phyloP scores from a whole-genome alignment of 192 early-diverging fungal genomes.

The Backusella liffmaniae region DNA sequence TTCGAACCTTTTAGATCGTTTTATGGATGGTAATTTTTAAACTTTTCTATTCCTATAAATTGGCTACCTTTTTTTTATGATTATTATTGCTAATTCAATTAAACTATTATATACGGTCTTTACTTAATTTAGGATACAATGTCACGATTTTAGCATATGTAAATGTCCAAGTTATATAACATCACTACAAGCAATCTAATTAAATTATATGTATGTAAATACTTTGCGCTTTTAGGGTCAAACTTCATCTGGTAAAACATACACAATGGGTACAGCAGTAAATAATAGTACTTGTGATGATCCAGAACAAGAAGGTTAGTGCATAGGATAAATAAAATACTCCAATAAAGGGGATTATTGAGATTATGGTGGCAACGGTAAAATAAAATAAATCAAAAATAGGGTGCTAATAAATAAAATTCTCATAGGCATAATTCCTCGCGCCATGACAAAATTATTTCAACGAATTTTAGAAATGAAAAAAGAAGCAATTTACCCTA shows the following conservation, averaged over 20 bases:
- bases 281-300: slow-evolving; percentile 12
- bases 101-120: not conserved
- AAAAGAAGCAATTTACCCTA: not conserved
- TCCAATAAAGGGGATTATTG: not conserved
- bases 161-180: slow-evolving; percentile 7
- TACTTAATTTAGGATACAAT: slow-evolving; percentile 75
- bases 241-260: slow-evolving; percentile 93
- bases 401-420: not conserved
- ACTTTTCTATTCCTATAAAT: not conserved
- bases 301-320: slow-evolving; percentile 34
- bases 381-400: not conserved
- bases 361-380: not conserved
- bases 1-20: slow-evolving; percentile 24
- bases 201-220: not conserved
- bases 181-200: not conserved
- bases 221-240: slow-evolving; percentile 49
- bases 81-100: not conserved
- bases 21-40: slow-evolving; percentile 19
- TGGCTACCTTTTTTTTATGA: not conserved
- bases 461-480: slow-evolving; percentile 17
- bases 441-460: slow-evolving; percentile 65
- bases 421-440: slow-evolving; percentile 60
- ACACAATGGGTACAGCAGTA: slow-evolving; percentile 85
- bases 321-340: not conserved
- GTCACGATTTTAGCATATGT: slow-evolving; percentile 89